Conservation (phyloP, 306 rosid genomes). For the Boehmeria nivea region DNA sequence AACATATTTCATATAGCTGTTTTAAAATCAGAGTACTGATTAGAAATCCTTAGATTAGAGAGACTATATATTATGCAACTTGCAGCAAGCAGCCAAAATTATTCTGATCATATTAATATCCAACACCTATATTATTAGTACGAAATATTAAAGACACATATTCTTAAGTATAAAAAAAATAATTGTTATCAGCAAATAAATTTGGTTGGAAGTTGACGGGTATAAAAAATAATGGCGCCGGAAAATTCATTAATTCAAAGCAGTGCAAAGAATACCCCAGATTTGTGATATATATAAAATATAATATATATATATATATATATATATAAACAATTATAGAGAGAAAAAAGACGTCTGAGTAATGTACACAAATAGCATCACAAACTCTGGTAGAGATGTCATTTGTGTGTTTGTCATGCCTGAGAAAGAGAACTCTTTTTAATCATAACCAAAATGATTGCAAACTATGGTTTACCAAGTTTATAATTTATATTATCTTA, state of each 20-base stretch:
- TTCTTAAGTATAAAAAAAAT: too few species aligned
- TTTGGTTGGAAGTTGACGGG: neutral
- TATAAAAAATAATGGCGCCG: neutral
- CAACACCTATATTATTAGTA: too few species aligned
- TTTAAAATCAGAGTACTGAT: too few species aligned
- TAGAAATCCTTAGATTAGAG: too few species aligned
- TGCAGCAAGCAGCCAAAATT: too few species aligned
- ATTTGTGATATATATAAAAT: neutral
- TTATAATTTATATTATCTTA: neutral
- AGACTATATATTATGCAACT: too few species aligned
- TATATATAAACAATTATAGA: neutral
- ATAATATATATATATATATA: neutral
- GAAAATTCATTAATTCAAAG: neutral
- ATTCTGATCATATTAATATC: too few species aligned
- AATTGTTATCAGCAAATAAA: too few species aligned
- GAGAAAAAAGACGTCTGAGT: neutral
- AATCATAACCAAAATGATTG: slow-evolving; percentile 47
- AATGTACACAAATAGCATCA: neutral
- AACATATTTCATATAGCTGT: too few species aligned
- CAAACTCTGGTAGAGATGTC: neutral
- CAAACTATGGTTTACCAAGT: neutral
- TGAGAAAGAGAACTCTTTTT: neutral
- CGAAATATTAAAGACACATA: too few species aligned
- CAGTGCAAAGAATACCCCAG: neutral
- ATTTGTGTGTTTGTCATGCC: slow-evolving; percentile 5